Percentiles rank a stretch among this genome's conserved stretches.
Evolutionary conservation across 179 eudicot species (phyloP).

Genomic region (Beta macrorhiza): DNA sequence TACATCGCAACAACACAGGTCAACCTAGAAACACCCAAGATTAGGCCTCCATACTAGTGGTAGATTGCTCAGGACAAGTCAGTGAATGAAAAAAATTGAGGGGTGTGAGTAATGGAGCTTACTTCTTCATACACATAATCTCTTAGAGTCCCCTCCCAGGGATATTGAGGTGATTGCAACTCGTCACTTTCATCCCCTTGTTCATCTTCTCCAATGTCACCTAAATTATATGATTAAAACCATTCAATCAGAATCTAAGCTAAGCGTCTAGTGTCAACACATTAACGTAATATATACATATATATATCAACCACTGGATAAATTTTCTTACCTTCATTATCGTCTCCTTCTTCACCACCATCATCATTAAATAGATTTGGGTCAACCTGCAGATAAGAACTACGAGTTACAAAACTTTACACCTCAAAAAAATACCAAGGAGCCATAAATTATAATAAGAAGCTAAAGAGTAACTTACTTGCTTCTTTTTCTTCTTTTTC

Average conservation of each 20-base stretch:
- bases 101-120: background rate
- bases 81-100: too few relatives aligned
- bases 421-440: background rate
- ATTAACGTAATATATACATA: background rate
- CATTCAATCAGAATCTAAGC: background rate
- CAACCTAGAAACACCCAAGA: background rate
- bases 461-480: slow-evolving; percentile 35
- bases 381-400: slow-evolving; percentile 50
- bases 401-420: background rate
- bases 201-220: slow-evolving; percentile 49
- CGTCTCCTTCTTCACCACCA: slow-evolving; percentile 57
- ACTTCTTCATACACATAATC: slow-evolving; percentile 72
- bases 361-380: slow-evolving; percentile 57
- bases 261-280: background rate
- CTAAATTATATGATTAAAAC: slow-evolving; percentile 24
- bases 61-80: background rate
- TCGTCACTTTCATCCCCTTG: slow-evolving; percentile 43
- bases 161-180: slow-evolving; percentile 41
- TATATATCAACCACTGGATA: background rate
- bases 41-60: background rate
- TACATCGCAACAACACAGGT: background rate
- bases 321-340: slow-evolving; percentile 52
- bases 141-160: slow-evolving; percentile 60
- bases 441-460: background rate
- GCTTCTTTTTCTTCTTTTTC: slow-evolving; percentile 90